Evolutionary conservation across 1,139 yeast species (phyloP).

Genomic region (Lodderomyces margitis): DNA sequence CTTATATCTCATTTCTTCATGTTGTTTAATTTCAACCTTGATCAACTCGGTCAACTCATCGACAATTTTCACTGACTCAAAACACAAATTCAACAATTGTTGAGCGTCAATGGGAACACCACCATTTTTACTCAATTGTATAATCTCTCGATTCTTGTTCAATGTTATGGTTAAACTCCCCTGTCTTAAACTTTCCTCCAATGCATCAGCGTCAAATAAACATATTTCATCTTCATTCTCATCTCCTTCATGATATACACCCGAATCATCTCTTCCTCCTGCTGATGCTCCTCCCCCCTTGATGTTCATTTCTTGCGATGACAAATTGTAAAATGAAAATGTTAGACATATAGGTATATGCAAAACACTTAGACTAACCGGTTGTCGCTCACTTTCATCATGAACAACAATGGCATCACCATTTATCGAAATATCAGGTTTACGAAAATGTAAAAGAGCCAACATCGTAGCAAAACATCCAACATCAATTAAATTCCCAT

Average conservation of each 20-base stretch:
- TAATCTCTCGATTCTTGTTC: slow-evolving; percentile 85
- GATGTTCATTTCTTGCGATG: slow-evolving; percentile 60
- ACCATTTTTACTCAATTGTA: slow-evolving; percentile 88
- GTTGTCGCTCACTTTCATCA: slow-evolving; percentile 74
- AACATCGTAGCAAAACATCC: slow-evolving; percentile 90
- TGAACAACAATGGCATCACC: slow-evolving; percentile 58
- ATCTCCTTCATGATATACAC: neutral
- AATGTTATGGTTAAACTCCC: slow-evolving; percentile 83
- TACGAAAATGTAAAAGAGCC: slow-evolving; percentile 75
- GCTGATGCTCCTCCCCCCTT: slow-evolving; percentile 40
- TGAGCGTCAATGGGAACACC: slow-evolving; percentile 82
- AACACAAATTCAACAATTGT: slow-evolving; percentile 65
- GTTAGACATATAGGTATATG: slow-evolving; percentile 94
- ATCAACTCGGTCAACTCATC: slow-evolving; percentile 65
- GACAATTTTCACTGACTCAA: slow-evolving; percentile 64
- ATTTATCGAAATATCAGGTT: slow-evolving; percentile 72
- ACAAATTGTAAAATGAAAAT: slow-evolving; percentile 71
- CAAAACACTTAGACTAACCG: slow-evolving; percentile 78
- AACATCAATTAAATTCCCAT: slow-evolving; percentile 89
- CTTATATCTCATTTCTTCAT: slow-evolving; percentile 41
- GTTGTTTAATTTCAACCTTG: slow-evolving; percentile 52
- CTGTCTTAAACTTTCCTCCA: slow-evolving; percentile 75
- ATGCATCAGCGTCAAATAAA: slow-evolving; percentile 71
- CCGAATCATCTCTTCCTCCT: neutral
- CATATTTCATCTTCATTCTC: slow-evolving; percentile 37